A percentile compares a stretch with the other conserved stretches of the same genome.
These are phyloP conservation scores for Globisporangium cylindrosporum DNA, from an alignment of 352 stramenopile species.

Conservation along the genomic window DNA sequence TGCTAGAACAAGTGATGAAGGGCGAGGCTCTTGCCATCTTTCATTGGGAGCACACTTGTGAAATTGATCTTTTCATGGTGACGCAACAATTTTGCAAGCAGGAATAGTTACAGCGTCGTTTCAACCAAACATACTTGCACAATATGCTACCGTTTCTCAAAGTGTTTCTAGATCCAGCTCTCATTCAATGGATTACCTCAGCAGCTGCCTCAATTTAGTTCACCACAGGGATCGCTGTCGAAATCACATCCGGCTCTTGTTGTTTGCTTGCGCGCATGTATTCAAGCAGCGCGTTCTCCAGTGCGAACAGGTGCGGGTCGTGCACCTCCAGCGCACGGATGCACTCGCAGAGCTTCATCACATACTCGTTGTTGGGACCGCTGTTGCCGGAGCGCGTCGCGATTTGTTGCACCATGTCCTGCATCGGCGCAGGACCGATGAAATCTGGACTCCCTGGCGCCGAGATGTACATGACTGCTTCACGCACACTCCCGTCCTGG, in stretches of 20 bases:
- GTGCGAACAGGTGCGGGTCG: conserved; percentile 69
- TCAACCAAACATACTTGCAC: not conserved
- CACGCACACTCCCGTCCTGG: conserved; percentile 58
- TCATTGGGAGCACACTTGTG: not conserved
- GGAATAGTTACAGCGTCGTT: not conserved
- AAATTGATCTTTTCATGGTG: not conserved
- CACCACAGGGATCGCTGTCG: not conserved
- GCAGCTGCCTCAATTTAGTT: not conserved
- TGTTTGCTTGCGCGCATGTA: conserved; percentile 30
- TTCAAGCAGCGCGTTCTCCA: conserved; percentile 67
- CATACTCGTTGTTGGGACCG: conserved; percentile 84
- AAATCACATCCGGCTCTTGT: not conserved
- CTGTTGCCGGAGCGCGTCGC: conserved; percentile 63
- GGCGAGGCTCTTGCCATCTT: not conserved
- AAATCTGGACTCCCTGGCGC: conserved; percentile 85
- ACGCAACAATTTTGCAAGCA: not conserved
- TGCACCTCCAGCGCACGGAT: conserved; percentile 73
- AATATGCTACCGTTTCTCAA: not conserved
- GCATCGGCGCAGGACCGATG: conserved; percentile 59
- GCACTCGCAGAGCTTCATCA: conserved; percentile 77
- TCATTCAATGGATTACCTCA: not conserved
- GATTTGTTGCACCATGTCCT: conserved; percentile 82
- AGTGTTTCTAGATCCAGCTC: not conserved
- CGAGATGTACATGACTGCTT: conserved; percentile 83
- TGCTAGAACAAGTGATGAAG: conserved; percentile 1